Percentiles rank a stretch among this genome's conserved stretches.
phyloP scores from a whole-genome alignment of 805 yeast genomes.

The Kodamaea hsintzibuensis region DNA sequence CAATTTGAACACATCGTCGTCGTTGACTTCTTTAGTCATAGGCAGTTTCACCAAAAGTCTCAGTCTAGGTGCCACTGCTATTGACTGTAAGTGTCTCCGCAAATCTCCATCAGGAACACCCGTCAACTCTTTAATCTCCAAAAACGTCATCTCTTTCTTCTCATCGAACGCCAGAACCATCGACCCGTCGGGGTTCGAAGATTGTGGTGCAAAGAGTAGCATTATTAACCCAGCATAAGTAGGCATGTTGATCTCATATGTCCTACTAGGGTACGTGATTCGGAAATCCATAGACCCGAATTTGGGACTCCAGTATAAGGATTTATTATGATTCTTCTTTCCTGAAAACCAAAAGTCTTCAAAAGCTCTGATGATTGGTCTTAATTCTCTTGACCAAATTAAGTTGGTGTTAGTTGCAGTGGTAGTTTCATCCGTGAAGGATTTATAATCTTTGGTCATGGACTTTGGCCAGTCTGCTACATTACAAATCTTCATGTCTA shows the following conservation, averaged over 20 bases:
- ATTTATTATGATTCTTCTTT: conserved; percentile 41
- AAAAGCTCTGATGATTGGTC: conserved; percentile 36
- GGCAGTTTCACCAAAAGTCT: conserved; percentile 75
- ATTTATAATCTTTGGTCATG: conserved; percentile 44
- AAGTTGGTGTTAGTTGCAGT: conserved; percentile 18
- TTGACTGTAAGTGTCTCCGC: conserved; percentile 74
- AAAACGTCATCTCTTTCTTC: conserved; percentile 53
- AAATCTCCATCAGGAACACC: conserved; percentile 74
- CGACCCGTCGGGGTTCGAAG: conserved; percentile 28
- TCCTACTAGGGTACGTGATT: conserved; percentile 63
- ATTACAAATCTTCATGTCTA: conserved; percentile 45
- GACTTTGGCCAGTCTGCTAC: conserved; percentile 48
- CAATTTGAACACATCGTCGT: conserved; percentile 62
- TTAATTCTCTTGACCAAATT: conserved; percentile 42
- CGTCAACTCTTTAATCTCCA: conserved; percentile 64
- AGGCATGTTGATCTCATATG: conserved; percentile 80
- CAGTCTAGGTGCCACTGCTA: conserved; percentile 80
- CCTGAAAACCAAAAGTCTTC: conserved; percentile 44
- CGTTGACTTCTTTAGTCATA: conserved; percentile 66
- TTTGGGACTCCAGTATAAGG: conserved; percentile 73
- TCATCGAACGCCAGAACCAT: conserved; percentile 49
- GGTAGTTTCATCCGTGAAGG: conserved; percentile 23
- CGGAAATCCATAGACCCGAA: conserved; percentile 82
- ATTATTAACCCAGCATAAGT: conserved; percentile 79
- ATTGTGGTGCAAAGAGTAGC: conserved; percentile 59